Evolutionary conservation across 2,329 filamentous ascomycete species (phyloP).

Genomic region (Gnomoniopsis smithogilvyi): DNA sequence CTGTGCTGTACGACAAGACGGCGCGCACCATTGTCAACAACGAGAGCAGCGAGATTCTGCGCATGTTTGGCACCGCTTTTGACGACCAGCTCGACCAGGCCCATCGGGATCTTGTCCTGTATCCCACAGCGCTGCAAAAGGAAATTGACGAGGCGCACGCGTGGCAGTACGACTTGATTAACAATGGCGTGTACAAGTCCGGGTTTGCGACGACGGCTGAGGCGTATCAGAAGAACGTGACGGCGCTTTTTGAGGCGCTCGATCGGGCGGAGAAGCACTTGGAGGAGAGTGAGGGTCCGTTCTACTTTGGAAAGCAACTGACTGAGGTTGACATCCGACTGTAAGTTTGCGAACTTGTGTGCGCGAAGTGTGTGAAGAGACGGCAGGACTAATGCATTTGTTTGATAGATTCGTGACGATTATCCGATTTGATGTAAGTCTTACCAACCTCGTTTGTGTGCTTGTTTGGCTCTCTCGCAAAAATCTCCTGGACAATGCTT

Average conservation of each 20-base stretch:
- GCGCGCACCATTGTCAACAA: constrained; percentile 79
- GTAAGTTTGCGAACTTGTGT: constrained; percentile 30
- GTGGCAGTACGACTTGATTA: constrained; percentile 76
- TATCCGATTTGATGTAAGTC: constrained; percentile 62
- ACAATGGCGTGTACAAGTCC: constrained; percentile 70
- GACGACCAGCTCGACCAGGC: constrained; percentile 63
- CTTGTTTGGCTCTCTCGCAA: not conserved
- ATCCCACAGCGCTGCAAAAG: constrained; percentile 59
- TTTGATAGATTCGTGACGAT: constrained; percentile 60
- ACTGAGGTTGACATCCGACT: constrained; percentile 83
- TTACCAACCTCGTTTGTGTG: not conserved
- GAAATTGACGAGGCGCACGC: constrained; percentile 74
- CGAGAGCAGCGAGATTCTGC: constrained; percentile 87
- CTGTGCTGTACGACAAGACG: constrained; percentile 80
- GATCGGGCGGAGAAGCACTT: constrained; percentile 75
- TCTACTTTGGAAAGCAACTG: constrained; percentile 69
- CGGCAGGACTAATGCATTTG: constrained; percentile 3
- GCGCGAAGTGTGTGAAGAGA: too few relatives aligned
- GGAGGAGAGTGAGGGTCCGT: constrained; percentile 50
- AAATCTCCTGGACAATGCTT: too few relatives aligned
- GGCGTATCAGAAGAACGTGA: constrained; percentile 75
- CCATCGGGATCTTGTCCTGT: constrained; percentile 61
- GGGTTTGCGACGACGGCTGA: constrained; percentile 83
- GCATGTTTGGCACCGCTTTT: constrained; percentile 84
- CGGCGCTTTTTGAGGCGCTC: constrained; percentile 69